Percentiles rank a stretch among this genome's conserved stretches.
Conservation (phyloP, 2,329 filamentous ascomycete species). For the Didymella exigua region DNA sequence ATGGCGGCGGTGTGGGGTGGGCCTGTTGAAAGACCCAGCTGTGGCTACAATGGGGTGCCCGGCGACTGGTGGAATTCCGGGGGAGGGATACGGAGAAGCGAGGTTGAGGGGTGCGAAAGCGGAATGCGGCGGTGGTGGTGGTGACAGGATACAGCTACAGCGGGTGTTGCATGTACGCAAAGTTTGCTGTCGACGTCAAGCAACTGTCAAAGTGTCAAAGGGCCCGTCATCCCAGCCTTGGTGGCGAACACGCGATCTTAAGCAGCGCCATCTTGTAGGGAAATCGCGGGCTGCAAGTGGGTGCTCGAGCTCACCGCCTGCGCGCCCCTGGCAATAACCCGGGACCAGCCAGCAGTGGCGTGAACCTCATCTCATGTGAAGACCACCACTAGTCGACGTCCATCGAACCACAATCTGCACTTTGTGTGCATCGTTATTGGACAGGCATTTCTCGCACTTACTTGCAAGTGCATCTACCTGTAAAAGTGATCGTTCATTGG, state of each 20-base stretch:
- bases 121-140: background rate
- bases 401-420: constrained; percentile 26
- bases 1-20: constrained; percentile 15
- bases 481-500: background rate
- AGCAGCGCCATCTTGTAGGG: constrained; percentile 17
- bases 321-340: constrained; percentile 10
- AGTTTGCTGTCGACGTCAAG: background rate
- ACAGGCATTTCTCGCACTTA: background rate
- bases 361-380: constrained; percentile 38
- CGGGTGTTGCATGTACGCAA: background rate
- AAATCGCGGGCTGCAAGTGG: constrained; percentile 30
- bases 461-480: background rate
- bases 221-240: background rate
- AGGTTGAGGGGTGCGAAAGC: background rate
- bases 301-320: constrained; percentile 21
- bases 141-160: background rate
- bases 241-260: constrained; percentile 38
- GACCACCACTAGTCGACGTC: background rate
- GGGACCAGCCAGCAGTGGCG: constrained; percentile 35
- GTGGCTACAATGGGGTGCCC: background rate
- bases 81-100: background rate
- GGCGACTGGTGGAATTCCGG: background rate
- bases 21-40: constrained; percentile 21
- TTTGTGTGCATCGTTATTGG: background rate
- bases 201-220: background rate